Base-by-base conservation (phyloP, 305 asterid genomes). In the Solanum chacoense region DNA sequence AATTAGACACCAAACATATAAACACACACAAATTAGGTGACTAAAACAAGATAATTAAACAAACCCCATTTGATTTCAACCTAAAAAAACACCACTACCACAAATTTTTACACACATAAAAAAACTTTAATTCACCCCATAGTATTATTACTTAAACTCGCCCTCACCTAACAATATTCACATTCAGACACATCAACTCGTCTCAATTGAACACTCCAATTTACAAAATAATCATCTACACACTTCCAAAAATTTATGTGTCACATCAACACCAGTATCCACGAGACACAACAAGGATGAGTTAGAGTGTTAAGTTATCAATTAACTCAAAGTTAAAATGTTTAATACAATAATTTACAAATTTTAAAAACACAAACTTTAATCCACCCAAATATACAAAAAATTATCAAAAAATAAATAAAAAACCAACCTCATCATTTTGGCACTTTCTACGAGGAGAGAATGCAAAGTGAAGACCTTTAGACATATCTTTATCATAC, bases 401-500 rank as follows among this genome's bases (percentile, higher is more conserved):
- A 77, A 32, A 1, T 75, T 75, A 32, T 32, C 28, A 7, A 34
- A 20, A 74, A 76, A n/a, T 0, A 34, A 3, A 36, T 1, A 37
- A 37, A 36, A n/a, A 7, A 88, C 89, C 3, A 75, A 96, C 99
- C 95, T 94, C 90, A 28, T 94, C 90, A 85, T 84, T 92, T 80
- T 88, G 90, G 89, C 65, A 38, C 8, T 94, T 93, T 31, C 92
- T 87, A 16, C 94, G 91, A 34, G 97, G 88, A 38, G 92, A 89
- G 11, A 95, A 93, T 24, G 96, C 94, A 50, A 92, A 92, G 89
- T 91, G 94, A 88, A 95, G 84, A 3, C 96, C 98, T 42, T 63
- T 90, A 26, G 92, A 91, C 91, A 93, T 87, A 85, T 94, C 91
- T 16, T 75, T 91, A 83, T 96, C 99, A 81, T 96, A 96, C 88